Evolutionary conservation across 257 asterid genomes (phyloP).

Genomic region (Coffea canephora): DNA sequence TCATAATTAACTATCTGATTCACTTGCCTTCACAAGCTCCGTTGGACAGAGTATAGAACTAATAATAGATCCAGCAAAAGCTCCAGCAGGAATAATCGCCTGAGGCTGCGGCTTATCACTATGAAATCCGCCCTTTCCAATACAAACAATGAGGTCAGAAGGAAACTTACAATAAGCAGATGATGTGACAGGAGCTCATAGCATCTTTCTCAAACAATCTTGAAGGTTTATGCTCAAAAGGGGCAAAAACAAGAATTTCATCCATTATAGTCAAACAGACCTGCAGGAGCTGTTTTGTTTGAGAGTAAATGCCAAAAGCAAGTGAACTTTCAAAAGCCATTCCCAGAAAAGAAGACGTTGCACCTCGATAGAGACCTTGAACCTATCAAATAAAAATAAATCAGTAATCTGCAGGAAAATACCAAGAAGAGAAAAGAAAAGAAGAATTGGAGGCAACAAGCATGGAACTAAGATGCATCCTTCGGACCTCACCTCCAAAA

Average conservation of each 20-base stretch:
- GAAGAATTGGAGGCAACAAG: neutral
- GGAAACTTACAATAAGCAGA: neutral
- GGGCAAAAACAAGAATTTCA: neutral
- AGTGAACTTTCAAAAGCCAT: slow-evolving; percentile 96
- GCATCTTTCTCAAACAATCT: slow-evolving; percentile 6
- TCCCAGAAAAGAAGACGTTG: slow-evolving; percentile 84
- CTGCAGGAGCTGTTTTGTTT: slow-evolving; percentile 74
- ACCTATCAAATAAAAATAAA: slow-evolving; percentile 46
- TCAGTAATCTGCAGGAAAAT: slow-evolving; percentile 8
- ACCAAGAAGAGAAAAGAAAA: neutral
- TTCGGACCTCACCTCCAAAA: neutral
- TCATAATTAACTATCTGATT: slow-evolving; percentile 21
- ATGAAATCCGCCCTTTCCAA: slow-evolving; percentile 54
- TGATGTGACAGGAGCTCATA: neutral
- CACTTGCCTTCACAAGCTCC: slow-evolving; percentile 79
- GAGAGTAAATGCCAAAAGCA: slow-evolving; percentile 88
- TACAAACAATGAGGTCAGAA: slow-evolving; percentile 12
- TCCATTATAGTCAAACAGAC: slow-evolving; percentile 31
- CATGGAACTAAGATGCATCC: neutral
- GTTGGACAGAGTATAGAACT: slow-evolving; percentile 88
- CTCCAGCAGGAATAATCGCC: slow-evolving; percentile 70
- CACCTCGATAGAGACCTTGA: slow-evolving; percentile 89
- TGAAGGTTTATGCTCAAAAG: neutral
- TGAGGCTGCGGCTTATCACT: slow-evolving; percentile 64
- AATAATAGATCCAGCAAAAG: slow-evolving; percentile 75